Evolutionary conservation across 495 filamentous ascomycete species (phyloP), one percentile per base, ranked within the genome.

Genomic region (Aspergillus bertholletiae): DNA sequence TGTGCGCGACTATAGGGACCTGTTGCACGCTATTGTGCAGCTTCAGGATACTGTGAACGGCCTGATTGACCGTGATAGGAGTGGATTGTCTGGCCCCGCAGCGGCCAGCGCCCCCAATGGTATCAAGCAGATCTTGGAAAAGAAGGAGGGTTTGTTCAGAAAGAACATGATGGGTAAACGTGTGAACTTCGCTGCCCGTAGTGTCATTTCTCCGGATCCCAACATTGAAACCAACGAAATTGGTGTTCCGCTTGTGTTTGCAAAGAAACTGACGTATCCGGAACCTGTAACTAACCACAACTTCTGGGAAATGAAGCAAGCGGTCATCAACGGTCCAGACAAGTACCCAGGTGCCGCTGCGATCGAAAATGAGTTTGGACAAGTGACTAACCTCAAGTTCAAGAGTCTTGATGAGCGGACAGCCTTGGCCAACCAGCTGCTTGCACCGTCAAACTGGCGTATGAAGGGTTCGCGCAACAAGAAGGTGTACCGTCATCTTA

Each of bases 161-260:
- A 97, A 93, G 80, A 96, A 99, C 75, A 97, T 99, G 93, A 99
- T 99, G 95, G 95, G 95, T 45, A 99, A 99, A 76, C 89, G 95
- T 74, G 95, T 99, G 69, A 97, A 99, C 71, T 97, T 92, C 67
- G 95, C 95, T 52, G 95, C 95, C 49, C 88, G 95, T 67, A 94
- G 87, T 79, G 95, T 99, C 61, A 99, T 99, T 57, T 97, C 93
- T 26, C 94, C 95, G 2, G 95, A 99, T 68, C 95, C 95, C 4
- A 97, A 96, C 63, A 94, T 99, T 63, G 95, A 99, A 72, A 97
- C 93, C 17, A 96, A 93, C 61, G 95, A 99, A 72, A 97, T 99
- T 53, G 95, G 95, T 69, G 93, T 99, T 4, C 95, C 95, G 18
- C 88, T 92, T 20, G 94, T 97, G 11, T 99, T 99, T 69, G 95